Evolutionary conservation across 2,329 filamentous ascomycete genomes (phyloP), one percentile per base, ranked within the genome.

Genomic region (Aspergillus puulaauensis): DNA sequence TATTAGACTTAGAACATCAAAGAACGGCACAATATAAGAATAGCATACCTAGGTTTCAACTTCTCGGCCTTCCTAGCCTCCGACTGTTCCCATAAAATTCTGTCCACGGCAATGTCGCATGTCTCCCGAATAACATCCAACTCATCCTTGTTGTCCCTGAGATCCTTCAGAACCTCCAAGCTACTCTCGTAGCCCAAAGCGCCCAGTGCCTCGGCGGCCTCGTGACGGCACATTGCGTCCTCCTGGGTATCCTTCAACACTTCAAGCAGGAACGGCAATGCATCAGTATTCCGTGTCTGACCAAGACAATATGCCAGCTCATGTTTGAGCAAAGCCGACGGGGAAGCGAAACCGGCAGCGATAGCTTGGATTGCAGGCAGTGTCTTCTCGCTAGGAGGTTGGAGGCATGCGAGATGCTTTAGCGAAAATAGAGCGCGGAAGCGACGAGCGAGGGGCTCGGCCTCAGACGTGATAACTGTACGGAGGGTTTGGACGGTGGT

Each of bases 351-450:
- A 2, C 83, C 93, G 7, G 92, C 91, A 2, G 93, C 92, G 66
- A 99, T 99, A 43, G 95, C 93, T 64, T 86, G 77, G 65, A 88
- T 86, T 17, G 89, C 84, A 43, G 87, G 86, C 7, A 86, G 78
- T 0, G 82, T 83, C 63, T 86, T 77, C 43, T 79, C 74, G 27
- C 80, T 84, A 1, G 83, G 76, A 9, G 84, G 83, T 39, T 82
- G 75, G 63, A 87, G 84, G 58, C 85, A 87, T 48, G 95, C 93
- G 60, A 98, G 81, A 74, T 98, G 90, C 80, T 99, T 99, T 60
- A 99, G 87, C 17, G 93, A 97, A 81, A 99, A 99, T 67, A 99
- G 90, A 44, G 95, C 93, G 68, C 95, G 91, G 79, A 98, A 99
- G 63, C 95, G 91, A 63, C 91, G 83, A 40, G 93, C 89, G 54